Conservation (phyloP, 768 basidiomycete genomes). For the Leucocoprinus birnbaumii region DNA sequence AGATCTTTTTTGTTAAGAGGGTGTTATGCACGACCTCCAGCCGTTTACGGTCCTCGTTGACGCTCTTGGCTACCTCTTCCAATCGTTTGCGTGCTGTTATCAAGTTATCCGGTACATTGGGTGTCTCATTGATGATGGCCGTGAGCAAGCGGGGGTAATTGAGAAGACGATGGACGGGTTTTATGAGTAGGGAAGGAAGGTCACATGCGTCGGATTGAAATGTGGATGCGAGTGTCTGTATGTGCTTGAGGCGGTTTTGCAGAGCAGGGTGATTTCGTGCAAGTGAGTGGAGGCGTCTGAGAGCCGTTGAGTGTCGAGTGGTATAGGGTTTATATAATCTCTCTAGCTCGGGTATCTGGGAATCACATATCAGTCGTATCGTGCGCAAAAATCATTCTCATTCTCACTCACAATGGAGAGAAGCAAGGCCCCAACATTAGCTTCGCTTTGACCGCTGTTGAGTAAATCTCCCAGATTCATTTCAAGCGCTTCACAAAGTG, state of each 20-base stretch:
- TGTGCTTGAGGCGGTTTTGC: constrained; percentile 61
- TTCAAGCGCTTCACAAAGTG: constrained; percentile 62
- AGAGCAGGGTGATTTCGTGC: constrained; percentile 52
- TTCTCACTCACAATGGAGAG: constrained; percentile 56
- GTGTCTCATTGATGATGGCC: constrained; percentile 74
- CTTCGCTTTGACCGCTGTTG: constrained; percentile 65
- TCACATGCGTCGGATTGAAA: constrained; percentile 92
- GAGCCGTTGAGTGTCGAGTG: constrained; percentile 72
- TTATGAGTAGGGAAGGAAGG: constrained; percentile 90
- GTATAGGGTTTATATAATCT: constrained; percentile 78
- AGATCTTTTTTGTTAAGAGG: constrained; percentile 43
- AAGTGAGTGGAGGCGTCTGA: constrained; percentile 57
- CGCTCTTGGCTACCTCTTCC: constrained; percentile 70
- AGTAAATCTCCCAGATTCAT: constrained; percentile 60
- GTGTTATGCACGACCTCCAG: constrained; percentile 81
- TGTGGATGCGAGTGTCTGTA: constrained; percentile 61
- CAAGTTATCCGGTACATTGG: constrained; percentile 65
- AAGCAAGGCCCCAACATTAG: constrained; percentile 69
- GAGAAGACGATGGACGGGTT: constrained; percentile 93
- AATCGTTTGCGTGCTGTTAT: constrained; percentile 51
- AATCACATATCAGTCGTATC: not conserved
- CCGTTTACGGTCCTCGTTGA: constrained; percentile 76
- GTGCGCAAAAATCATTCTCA: constrained; percentile 11
- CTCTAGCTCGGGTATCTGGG: constrained; percentile 67
- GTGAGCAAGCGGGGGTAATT: constrained; percentile 89